phyloP scores from a whole-genome alignment of 176 grass and related monocot species.

The Cocos nucifera region DNA sequence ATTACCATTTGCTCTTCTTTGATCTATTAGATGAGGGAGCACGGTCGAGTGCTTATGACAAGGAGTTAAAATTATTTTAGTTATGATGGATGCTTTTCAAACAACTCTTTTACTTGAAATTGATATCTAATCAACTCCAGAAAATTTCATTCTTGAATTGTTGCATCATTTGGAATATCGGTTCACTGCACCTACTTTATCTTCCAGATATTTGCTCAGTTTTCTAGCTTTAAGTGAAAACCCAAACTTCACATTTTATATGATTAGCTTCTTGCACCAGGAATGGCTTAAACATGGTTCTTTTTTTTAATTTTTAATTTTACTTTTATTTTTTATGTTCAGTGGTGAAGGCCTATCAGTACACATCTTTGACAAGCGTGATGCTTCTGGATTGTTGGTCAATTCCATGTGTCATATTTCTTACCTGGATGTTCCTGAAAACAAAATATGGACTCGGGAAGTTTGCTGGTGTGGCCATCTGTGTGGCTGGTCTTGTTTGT shows the following conservation, averaged over 20 bases:
- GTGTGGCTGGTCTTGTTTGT: constrained; percentile 52
- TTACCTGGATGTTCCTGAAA: constrained; percentile 84
- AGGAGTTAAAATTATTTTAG: background rate
- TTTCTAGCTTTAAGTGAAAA: too few relatives aligned
- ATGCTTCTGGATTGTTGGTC: constrained; percentile 95
- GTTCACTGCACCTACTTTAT: too few relatives aligned
- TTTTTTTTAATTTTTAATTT: too few relatives aligned
- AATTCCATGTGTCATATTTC: constrained; percentile 76
- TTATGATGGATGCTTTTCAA: too few relatives aligned
- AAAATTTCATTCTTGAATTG: too few relatives aligned
- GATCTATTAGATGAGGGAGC: too few relatives aligned
- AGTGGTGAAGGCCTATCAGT: constrained; percentile 96
- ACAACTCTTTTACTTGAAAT: too few relatives aligned
- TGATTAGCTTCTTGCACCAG: background rate
- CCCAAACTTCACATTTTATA: too few relatives aligned
- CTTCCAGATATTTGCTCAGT: too few relatives aligned
- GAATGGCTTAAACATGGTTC: background rate
- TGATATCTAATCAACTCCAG: background rate
- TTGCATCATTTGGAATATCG: too few relatives aligned
- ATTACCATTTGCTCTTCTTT: too few relatives aligned
- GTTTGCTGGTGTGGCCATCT: constrained; percentile 53
- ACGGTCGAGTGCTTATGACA: background rate
- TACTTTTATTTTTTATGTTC: background rate
- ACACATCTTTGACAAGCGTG: constrained; percentile 90
- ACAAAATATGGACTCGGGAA: constrained; percentile 72